These are phyloP conservation scores for Coleophoma eucalyptorum DNA, from an alignment of 2,329 filamentous ascomycete species.

Conservation along the genomic window DNA sequence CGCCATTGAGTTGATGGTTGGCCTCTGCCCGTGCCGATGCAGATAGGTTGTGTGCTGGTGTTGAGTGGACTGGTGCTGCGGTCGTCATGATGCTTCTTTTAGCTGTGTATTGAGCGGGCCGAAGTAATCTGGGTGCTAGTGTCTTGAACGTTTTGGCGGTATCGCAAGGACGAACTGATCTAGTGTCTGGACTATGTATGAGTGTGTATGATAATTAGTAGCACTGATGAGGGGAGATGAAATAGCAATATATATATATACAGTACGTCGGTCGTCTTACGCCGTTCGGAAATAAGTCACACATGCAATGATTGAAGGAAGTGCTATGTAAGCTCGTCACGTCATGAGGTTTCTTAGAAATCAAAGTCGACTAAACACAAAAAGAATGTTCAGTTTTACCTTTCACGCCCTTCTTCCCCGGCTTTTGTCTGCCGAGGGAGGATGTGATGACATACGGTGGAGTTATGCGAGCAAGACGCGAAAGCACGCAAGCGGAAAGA, in stretches of 20 bases:
- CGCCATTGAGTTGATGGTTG: conserved; percentile 5
- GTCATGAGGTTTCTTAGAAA: conserved; percentile 1
- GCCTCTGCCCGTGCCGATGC: conserved; percentile 20
- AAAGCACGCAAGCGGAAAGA: no score
- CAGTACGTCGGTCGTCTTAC: neutral
- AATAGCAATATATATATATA: neutral
- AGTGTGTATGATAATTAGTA: neutral
- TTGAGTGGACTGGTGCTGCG: conserved; percentile 30
- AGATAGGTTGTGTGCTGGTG: conserved; percentile 35
- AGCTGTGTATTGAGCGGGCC: neutral
- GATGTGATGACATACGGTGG: neutral
- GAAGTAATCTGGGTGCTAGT: neutral
- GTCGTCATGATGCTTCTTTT: conserved; percentile 31
- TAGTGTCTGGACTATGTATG: neutral
- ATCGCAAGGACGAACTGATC: neutral
- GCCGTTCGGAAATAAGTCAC: neutral
- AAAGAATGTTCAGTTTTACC: neutral
- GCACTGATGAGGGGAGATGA: neutral
- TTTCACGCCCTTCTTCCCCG: neutral
- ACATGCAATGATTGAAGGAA: neutral
- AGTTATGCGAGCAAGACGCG: no score
- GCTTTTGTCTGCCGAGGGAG: neutral
- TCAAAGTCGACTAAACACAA: neutral
- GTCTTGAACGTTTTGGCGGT: conserved; percentile 1
- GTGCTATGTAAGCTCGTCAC: neutral